Percentiles rank a stretch among this genome's conserved stretches.
Evolutionary conservation across 192 early-diverging fungal genomes (phyloP).

Genomic region (Endogone sp.): DNA sequence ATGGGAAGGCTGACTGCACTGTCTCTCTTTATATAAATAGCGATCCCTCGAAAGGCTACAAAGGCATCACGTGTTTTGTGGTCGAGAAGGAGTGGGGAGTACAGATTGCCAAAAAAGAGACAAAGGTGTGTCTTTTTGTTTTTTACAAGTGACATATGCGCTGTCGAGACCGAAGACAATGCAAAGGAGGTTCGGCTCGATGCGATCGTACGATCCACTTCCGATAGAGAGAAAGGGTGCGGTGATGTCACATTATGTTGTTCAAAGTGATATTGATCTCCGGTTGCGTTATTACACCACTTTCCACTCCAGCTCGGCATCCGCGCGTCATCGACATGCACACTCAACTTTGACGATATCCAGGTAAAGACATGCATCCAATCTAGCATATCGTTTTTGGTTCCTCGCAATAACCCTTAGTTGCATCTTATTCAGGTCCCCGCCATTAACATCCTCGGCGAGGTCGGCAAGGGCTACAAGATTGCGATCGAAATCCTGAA

Average conservation of each 20-base stretch:
- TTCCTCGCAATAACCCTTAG: slow-evolving; percentile 3
- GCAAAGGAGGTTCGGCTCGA: no score
- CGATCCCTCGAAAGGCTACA: slow-evolving; percentile 89
- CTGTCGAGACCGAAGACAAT: background rate
- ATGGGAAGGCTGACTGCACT: no score
- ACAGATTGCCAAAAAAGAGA: slow-evolving; percentile 92
- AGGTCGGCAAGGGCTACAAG: slow-evolving; percentile 97
- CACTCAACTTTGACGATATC: slow-evolving; percentile 89
- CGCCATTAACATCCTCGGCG: slow-evolving; percentile 81
- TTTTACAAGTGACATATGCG: background rate
- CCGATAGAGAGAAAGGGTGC: no score
- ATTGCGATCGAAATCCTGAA: slow-evolving; percentile 97
- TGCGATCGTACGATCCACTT: no score
- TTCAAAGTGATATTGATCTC: no score
- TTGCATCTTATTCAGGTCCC: slow-evolving; percentile 65
- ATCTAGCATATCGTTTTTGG: no score
- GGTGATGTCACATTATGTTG: no score
- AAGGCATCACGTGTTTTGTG: slow-evolving; percentile 96
- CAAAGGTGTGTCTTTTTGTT: slow-evolving; percentile 56
- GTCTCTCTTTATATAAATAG: no score
- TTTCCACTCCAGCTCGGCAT: slow-evolving; percentile 74
- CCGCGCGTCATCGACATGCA: slow-evolving; percentile 93
- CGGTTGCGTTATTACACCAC: no score
- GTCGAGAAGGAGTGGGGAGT: slow-evolving; percentile 93
- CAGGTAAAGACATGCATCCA: slow-evolving; percentile 9